A percentile compares a stretch with the other conserved stretches of the same genome.
Evolutionary conservation across 192 early-diverging fungal genomes (phyloP).

Genomic region (Backusella macrospora): DNA sequence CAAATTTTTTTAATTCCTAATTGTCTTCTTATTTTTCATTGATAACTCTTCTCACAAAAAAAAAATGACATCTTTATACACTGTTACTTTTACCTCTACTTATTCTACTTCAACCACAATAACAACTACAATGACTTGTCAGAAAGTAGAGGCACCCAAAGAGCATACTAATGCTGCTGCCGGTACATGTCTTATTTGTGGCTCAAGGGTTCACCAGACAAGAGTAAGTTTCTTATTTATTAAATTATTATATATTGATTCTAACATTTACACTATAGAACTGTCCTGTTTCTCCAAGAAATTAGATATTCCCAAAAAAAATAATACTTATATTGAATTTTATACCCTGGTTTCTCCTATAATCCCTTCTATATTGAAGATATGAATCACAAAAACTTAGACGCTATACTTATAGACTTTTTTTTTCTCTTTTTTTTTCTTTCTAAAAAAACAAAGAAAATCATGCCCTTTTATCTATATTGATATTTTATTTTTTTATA

Average conservation of each 20-base stretch:
- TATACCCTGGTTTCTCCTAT: constrained; percentile 6
- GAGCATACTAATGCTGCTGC: neutral
- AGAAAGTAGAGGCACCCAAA: neutral
- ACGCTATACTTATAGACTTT: too few relatives aligned
- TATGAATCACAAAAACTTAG: too few relatives aligned
- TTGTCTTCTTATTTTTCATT: neutral
- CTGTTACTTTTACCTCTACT: neutral
- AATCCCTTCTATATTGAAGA: constrained; percentile 1
- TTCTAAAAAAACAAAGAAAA: neutral
- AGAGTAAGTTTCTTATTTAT: neutral
- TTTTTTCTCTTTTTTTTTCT: neutral
- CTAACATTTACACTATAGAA: neutral
- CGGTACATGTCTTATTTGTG: constrained; percentile 5
- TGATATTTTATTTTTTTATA: neutral
- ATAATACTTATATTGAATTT: neutral
- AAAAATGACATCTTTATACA: neutral
- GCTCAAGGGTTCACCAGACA: constrained; percentile 5
- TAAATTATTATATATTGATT: neutral
- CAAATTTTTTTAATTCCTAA: constrained; percentile 4
- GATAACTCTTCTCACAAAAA: neutral
- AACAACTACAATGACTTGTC: neutral
- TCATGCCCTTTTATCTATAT: neutral
- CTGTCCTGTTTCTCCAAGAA: constrained; percentile 4
- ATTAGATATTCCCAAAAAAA: neutral
- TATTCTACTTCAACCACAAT: too few relatives aligned